Base-by-base conservation (phyloP, 441 rosid genomes). In the Erodium texanum region DNA sequence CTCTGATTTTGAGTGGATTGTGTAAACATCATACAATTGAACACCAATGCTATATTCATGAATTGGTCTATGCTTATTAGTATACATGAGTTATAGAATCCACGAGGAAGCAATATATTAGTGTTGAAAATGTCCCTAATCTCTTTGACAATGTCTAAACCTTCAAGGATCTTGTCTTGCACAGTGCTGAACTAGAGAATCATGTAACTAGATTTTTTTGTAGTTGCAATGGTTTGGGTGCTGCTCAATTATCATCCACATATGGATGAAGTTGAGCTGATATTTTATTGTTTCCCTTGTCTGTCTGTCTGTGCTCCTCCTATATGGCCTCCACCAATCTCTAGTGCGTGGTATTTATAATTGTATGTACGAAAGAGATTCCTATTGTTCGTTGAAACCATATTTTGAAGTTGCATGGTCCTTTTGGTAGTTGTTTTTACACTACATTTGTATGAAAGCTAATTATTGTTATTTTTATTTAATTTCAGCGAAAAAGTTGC, bases 401-500 rank as follows among this genome's bases (percentile, higher is more conserved):
- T 32, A 32, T 32, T 3, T 32, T 32, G 3, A 3, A 32, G 36
- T 32, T 3, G 6, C 36, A 32, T 7, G 6, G 3, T 32, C 36
- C 15, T 43, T 14, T 43, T 7, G 0, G 11, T 62, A 11, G 18
- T 56, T 58, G 19, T n/a, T 18, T 16, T 22, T 59, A 2, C 22
- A 3, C 29, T 54, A 27, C 32, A 45, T 18, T 59, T 61, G 64
- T 62, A 34, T 32, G 8, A 43, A 24, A 20, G 7, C 58, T 43
- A 41, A 32, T 61, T 18, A 2, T 65, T 19, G 5, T 48, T 71
- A 48, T 64, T 48, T 20, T 76, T 59, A 29, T 54, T 71, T 32
- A 59, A 68, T 52, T 81, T 85, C 84, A 94, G 99, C 74, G 99
- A 94, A 73, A 88, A 89, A 78, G 73, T 71, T 71, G 91, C 97